A percentile compares a stretch with the other conserved stretches of the same genome.
phyloP scores from a whole-genome alignment of 306 rosid species.

The Quercus variabilis region DNA sequence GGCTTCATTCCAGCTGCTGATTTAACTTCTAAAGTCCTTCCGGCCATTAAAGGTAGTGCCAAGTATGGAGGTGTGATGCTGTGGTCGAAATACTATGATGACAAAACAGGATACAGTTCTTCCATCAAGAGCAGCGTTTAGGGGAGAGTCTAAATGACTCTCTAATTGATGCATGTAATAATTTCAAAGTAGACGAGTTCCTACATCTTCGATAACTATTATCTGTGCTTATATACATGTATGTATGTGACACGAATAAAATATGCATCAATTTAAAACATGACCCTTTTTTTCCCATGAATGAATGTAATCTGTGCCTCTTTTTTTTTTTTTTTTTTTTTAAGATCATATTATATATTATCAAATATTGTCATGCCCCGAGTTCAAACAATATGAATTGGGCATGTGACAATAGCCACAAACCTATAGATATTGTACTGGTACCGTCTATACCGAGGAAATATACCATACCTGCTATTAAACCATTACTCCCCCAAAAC shows the following conservation, averaged over 20 bases:
- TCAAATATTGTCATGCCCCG: too few relatives aligned
- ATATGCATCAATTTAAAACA: background rate
- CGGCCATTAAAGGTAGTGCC: conserved; percentile 40
- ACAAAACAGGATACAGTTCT: conserved; percentile 49
- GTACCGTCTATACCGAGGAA: fast-evolving
- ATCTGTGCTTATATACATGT: background rate
- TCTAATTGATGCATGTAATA: background rate
- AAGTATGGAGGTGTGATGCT: conserved; percentile 74
- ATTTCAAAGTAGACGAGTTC: background rate
- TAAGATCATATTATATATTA: too few relatives aligned
- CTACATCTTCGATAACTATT: background rate
- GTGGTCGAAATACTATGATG: conserved; percentile 72
- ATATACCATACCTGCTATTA: too few relatives aligned
- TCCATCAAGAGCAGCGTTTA: conserved; percentile 47
- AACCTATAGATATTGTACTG: too few relatives aligned
- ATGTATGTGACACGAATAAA: background rate
- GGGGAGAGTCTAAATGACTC: background rate
- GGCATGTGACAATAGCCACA: too few relatives aligned
- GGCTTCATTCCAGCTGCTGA: conserved; percentile 43
- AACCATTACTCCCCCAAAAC: fast-evolving
- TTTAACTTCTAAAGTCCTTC: conserved; percentile 44
- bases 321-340: too few relatives aligned
- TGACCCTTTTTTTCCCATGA: background rate
- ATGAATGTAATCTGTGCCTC: too few relatives aligned
- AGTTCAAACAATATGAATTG: too few relatives aligned